Base-by-base conservation (phyloP, 495 filamentous ascomycete species). In the Penicillium psychrofluorescens region DNA sequence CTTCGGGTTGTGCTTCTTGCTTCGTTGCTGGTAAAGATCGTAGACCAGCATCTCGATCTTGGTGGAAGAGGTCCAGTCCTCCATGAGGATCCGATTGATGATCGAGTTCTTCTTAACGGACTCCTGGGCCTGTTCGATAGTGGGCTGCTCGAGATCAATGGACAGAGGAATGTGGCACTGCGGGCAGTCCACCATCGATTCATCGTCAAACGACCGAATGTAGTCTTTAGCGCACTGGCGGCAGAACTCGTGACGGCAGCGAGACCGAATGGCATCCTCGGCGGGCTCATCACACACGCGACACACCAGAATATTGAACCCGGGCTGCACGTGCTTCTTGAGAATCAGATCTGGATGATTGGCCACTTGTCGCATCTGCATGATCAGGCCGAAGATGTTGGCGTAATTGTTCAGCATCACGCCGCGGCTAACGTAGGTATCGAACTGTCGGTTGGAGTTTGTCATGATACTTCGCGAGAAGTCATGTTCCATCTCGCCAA, bases 331-430 rank as follows among this genome's bases (percentile, higher is more conserved):
- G 48, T 88, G 77, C 64, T 90, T 95, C 66, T 89, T 91, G 48
- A 96, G 64, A 34, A 97, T 88, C 7, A 97, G 69, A 64, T 97
- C 92, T 1, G 92, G 92, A 61, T 98, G 92, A 54, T 98, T 89
- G 0, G 91, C 88, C 7, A 90, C 85, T 70, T 96, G 92, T 28
- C 91, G 86, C 90, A 96, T 96, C 62, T 94, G 86, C 85, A 95
- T 95, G 56, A 95, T 95, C 34, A 95, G 75, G 37, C 88, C 88
- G 49, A 82, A 81, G 54, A 83, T 81, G 55, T 74, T 76, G 33
- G 91, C 90, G 54, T 96, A 96, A 55, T 97, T 98, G 69, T 96
- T 95, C 44, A 97, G 76, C 63, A 96, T 80, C 6, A 97, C 92
- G 63, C 91, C 92, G 35, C 85, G 86, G 38, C 88, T 86, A 13